Conservation (phyloP, 768 basidiomycete species). For the Mycena vitilis region DNA sequence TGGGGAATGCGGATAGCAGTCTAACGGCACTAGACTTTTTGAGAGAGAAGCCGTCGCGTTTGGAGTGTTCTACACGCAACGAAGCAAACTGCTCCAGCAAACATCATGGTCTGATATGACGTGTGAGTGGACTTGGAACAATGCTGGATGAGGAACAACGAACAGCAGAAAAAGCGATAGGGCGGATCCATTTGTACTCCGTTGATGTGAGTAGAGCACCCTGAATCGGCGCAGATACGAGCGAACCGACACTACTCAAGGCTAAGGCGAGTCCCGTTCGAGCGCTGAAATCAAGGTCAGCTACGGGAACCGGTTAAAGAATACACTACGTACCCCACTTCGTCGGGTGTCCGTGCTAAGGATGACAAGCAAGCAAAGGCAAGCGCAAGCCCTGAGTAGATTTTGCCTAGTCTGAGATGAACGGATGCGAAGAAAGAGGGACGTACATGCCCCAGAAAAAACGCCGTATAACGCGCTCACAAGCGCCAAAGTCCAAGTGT, state of each 20-base stretch:
- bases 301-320: neutral
- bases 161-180: constrained; percentile 5
- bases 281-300: neutral
- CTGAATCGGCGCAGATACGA: constrained; percentile 6
- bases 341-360: neutral
- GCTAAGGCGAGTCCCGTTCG: constrained; percentile 7
- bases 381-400: neutral
- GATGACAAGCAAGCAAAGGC: neutral
- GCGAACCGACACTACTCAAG: neutral
- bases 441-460: constrained; percentile 4
- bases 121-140: no score
- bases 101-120: no score
- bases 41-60: no score
- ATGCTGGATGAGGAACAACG: neutral
- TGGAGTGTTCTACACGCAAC: no score
- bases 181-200: neutral
- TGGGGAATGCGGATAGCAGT: no score
- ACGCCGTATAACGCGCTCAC: constrained; percentile 4
- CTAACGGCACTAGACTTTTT: no score
- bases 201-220: constrained; percentile 2
- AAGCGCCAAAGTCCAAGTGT: neutral
- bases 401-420: neutral
- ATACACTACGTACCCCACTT: constrained; percentile 3
- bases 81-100: no score
- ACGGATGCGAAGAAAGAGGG: no score